These are phyloP conservation scores for Trifolium fragiferum DNA, from an alignment of 306 rosid genomes.

Conservation along the genomic window DNA sequence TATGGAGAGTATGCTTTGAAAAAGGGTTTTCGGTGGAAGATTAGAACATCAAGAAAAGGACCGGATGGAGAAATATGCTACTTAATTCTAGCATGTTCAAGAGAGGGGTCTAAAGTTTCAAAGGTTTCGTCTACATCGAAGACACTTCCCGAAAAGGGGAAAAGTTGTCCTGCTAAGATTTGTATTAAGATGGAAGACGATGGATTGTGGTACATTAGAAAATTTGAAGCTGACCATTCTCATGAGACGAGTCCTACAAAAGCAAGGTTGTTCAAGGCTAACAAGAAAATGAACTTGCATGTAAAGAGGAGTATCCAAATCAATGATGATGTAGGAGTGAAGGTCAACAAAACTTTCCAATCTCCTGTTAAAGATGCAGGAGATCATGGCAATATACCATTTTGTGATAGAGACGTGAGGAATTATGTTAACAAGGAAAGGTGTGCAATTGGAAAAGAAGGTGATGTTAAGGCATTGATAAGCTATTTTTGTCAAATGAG, in stretches of 20 bases:
- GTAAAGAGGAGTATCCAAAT: neutral
- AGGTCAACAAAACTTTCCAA: neutral
- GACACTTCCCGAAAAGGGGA: neutral
- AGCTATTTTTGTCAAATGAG: constrained; percentile 3
- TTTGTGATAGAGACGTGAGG: neutral
- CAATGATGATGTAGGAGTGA: neutral
- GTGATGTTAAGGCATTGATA: neutral
- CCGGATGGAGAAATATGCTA: neutral
- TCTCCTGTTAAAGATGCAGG: neutral
- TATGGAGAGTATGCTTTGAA: neutral
- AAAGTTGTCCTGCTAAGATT: neutral
- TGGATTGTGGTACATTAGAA: neutral
- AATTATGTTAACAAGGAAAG: neutral
- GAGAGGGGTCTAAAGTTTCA: neutral
- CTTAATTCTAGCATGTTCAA: too few species aligned
- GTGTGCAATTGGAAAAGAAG: neutral
- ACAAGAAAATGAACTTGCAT: neutral
- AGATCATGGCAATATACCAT: neutral
- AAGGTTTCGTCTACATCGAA: neutral
- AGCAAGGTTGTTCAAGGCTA: neutral
- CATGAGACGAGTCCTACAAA: neutral
- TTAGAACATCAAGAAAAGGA: neutral
- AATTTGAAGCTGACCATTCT: neutral
- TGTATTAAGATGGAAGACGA: neutral
- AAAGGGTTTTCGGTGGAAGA: neutral